phyloP scores from a whole-genome alignment of 1,139 yeast species.

The Pichia inconspicua region DNA sequence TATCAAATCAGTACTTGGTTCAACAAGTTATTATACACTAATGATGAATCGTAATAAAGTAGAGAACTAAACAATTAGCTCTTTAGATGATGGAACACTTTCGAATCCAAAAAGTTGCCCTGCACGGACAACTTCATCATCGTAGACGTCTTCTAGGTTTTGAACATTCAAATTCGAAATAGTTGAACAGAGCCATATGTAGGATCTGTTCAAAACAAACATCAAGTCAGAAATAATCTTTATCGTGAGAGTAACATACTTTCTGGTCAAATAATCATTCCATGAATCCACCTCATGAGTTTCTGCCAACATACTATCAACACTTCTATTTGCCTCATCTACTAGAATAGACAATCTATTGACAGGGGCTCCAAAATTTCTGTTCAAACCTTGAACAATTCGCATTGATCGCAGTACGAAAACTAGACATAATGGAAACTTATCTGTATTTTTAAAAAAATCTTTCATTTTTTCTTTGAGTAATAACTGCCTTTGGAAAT shows the following conservation, averaged over 20 bases:
- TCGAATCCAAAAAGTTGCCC: conserved; percentile 26
- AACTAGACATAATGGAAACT: conserved; percentile 59
- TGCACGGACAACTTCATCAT: conserved; percentile 20
- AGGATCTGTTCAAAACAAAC: conserved; percentile 17
- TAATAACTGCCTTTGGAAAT: conserved; percentile 34
- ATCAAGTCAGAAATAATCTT: conserved; percentile 15
- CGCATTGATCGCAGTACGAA: conserved; percentile 67
- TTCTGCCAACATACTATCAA: conserved; percentile 10
- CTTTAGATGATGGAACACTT: conserved; percentile 23
- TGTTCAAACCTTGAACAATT: conserved; percentile 64
- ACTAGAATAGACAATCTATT: conserved; percentile 62
- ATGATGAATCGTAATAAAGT: not conserved
- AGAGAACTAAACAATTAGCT: conserved; percentile 13
- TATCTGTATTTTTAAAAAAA: conserved; percentile 54
- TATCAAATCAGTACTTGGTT: not conserved
- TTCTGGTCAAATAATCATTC: conserved; percentile 13
- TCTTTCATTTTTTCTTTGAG: conserved; percentile 34
- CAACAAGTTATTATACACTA: not conserved
- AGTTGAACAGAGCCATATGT: conserved; percentile 23
- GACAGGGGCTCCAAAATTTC: conserved; percentile 61
- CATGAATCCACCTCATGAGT: conserved; percentile 10
- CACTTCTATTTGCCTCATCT: conserved; percentile 37
- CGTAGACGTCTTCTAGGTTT: conserved; percentile 25
- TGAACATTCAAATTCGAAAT: conserved; percentile 15
- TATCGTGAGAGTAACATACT: conserved; percentile 14